Evolutionary conservation across 345 rosid species (phyloP).

Genomic region (Moricandia arvensis): DNA sequence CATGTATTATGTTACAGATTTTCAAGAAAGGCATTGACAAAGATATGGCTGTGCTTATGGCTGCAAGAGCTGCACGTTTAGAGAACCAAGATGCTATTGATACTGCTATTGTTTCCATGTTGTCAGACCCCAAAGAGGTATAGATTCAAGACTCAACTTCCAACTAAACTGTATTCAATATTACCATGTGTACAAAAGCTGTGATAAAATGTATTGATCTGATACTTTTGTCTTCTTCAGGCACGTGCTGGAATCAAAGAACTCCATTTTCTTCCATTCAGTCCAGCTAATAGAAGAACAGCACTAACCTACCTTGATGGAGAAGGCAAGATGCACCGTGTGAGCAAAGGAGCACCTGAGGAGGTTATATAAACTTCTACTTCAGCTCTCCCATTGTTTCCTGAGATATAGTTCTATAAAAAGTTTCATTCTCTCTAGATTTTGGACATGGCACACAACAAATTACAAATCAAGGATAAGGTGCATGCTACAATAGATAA

Average conservation of each 20-base stretch:
- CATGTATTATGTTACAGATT: conserved; percentile 39
- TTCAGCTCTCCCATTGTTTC: too few relatives aligned
- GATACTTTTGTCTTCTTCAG: conserved; percentile 30
- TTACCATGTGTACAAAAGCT: background rate
- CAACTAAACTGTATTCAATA: background rate
- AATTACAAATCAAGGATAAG: conserved; percentile 40
- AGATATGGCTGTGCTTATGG: conserved; percentile 77
- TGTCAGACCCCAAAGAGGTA: conserved; percentile 85
- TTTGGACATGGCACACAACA: conserved; percentile 52
- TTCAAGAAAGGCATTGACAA: conserved; percentile 58
- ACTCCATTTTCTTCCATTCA: conserved; percentile 89
- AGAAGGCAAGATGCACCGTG: conserved; percentile 69
- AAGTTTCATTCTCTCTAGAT: conserved; percentile 24
- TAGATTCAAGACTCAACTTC: background rate
- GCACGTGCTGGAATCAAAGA: conserved; percentile 83
- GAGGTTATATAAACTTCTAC: conserved; percentile 44
- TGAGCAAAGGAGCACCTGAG: conserved; percentile 97
- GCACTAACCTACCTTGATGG: conserved; percentile 74
- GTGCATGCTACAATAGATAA: conserved; percentile 48
- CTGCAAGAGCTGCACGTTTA: conserved; percentile 86
- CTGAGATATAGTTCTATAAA: too few relatives aligned
- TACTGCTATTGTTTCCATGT: conserved; percentile 76
- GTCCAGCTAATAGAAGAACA: conserved; percentile 90
- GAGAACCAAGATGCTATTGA: conserved; percentile 96
- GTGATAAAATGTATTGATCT: background rate